Conservation (phyloP, 768 basidiomycete species). For the Leccinum aurantiacum region DNA sequence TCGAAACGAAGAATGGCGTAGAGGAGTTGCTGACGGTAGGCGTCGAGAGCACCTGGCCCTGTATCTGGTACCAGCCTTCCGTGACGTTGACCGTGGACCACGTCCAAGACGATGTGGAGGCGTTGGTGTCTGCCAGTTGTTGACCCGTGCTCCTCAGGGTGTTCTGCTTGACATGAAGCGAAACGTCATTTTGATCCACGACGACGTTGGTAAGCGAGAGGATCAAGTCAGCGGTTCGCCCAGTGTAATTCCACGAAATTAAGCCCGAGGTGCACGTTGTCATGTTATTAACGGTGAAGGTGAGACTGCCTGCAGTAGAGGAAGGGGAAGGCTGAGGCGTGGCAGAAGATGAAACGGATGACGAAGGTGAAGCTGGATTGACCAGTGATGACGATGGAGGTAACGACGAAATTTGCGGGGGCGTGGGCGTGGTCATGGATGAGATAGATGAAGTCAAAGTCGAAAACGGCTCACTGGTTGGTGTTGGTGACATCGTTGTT, state of each 20-base stretch:
- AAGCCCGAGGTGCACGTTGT: conserved; percentile 34
- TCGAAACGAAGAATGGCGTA: conserved; percentile 35
- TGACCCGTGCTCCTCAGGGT: conserved; percentile 11
- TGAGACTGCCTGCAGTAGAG: conserved; percentile 15
- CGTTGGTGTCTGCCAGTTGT: conserved; percentile 29
- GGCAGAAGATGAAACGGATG: conserved; percentile 12
- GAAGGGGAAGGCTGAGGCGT: conserved; percentile 15
- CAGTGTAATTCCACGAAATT: conserved; percentile 43
- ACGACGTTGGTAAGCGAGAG: conserved; percentile 43
- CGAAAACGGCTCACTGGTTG: conserved; percentile 16
- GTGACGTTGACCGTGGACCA: conserved; percentile 50
- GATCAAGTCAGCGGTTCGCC: conserved; percentile 28
- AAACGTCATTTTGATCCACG: conserved; percentile 29
- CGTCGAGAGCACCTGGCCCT: conserved; percentile 18
- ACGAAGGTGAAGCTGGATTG: conserved; percentile 10
- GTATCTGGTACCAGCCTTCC: conserved; percentile 47
- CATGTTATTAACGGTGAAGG: conserved; percentile 31
- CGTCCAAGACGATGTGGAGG: conserved; percentile 28
- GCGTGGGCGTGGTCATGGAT: background rate
- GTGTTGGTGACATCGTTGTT: conserved; percentile 14
- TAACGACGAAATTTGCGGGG: background rate
- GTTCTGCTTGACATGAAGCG: conserved; percentile 7
- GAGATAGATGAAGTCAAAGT: conserved; percentile 8
- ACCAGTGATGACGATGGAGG: conserved; percentile 6
- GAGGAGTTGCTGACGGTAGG: conserved; percentile 21